Evolutionary conservation across 768 basidiomycete genomes (phyloP).

Genomic region (Lactarius trivialis): DNA sequence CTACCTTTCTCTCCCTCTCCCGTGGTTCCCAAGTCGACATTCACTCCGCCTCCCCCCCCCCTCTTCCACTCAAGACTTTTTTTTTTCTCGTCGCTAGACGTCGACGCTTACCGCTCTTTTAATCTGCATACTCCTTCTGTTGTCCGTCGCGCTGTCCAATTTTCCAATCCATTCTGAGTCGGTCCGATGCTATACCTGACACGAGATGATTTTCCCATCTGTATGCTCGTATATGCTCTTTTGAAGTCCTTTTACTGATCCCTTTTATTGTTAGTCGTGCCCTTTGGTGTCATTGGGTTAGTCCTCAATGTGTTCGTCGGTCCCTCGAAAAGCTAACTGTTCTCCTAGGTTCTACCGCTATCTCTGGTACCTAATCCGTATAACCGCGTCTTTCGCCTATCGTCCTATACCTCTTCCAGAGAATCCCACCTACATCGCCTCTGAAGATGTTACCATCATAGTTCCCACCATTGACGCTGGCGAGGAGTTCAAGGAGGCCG

Average conservation of each 20-base stretch:
- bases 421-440: conserved; percentile 84
- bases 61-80: background rate
- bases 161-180: conserved; percentile 1
- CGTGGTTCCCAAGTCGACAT: background rate
- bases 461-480: conserved; percentile 96
- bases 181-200: conserved; percentile 76
- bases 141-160: conserved; percentile 15
- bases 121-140: conserved; percentile 18
- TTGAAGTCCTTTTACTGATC: background rate
- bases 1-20: background rate
- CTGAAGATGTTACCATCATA: conserved; percentile 93
- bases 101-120: conserved; percentile 24
- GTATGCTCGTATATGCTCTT: conserved; percentile 42
- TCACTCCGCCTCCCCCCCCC: background rate
- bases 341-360: conserved; percentile 78
- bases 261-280: conserved; percentile 54
- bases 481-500: conserved; percentile 91
- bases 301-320: conserved; percentile 23
- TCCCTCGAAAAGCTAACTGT: background rate
- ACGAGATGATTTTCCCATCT: conserved; percentile 85
- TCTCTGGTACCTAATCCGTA: conserved; percentile 85
- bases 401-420: conserved; percentile 85
- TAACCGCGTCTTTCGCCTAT: conserved; percentile 73
- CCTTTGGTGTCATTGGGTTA: conserved; percentile 84
- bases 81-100: conserved; percentile 18